Percentiles rank a stretch among this genome's conserved stretches.
These are phyloP conservation scores for Eucalyptus marginata DNA, from an alignment of 345 rosid genomes.

Conservation along the genomic window DNA sequence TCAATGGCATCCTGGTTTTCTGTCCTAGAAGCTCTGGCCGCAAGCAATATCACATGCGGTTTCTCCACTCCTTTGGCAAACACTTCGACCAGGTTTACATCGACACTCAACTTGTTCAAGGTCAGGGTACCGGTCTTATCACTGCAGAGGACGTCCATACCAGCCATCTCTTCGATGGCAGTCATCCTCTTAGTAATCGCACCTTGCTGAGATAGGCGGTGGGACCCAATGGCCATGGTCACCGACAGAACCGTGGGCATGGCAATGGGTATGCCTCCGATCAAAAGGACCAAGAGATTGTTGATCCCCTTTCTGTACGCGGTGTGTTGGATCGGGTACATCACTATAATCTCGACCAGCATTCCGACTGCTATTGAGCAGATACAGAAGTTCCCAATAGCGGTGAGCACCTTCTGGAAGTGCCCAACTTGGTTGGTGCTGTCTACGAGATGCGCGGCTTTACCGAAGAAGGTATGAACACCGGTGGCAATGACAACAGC, in stretches of 20 bases:
- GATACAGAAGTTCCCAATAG: slow-evolving; percentile 88
- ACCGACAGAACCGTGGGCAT: slow-evolving; percentile 83
- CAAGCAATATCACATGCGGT: slow-evolving; percentile 51
- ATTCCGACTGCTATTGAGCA: slow-evolving; percentile 64
- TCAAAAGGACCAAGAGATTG: slow-evolving; percentile 75
- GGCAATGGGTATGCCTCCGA: slow-evolving; percentile 90
- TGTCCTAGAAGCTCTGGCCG: slow-evolving; percentile 78
- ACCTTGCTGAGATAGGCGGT: slow-evolving; percentile 62
- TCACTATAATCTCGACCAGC: slow-evolving; percentile 54
- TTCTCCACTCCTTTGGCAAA: slow-evolving; percentile 53
- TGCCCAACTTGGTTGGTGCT: slow-evolving; percentile 84
- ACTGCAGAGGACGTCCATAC: slow-evolving; percentile 88
- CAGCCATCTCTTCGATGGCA: slow-evolving; percentile 90
- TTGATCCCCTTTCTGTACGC: slow-evolving; percentile 63
- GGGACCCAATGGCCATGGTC: slow-evolving; percentile 90
- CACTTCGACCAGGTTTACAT: slow-evolving; percentile 64
- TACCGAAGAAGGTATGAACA: slow-evolving; percentile 80
- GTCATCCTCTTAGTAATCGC: slow-evolving; percentile 94
- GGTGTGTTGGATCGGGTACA: slow-evolving; percentile 62
- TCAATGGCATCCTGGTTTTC: slow-evolving; percentile 95
- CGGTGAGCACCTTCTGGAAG: slow-evolving; percentile 70
- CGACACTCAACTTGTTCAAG: slow-evolving; percentile 74
- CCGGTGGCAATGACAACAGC: slow-evolving; percentile 88
- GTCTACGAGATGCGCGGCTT: slow-evolving; percentile 89
- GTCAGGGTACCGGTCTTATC: slow-evolving; percentile 86